Evolutionary conservation across 2,329 filamentous ascomycete genomes (phyloP).

Genomic region (Xylariaceae sp.): DNA sequence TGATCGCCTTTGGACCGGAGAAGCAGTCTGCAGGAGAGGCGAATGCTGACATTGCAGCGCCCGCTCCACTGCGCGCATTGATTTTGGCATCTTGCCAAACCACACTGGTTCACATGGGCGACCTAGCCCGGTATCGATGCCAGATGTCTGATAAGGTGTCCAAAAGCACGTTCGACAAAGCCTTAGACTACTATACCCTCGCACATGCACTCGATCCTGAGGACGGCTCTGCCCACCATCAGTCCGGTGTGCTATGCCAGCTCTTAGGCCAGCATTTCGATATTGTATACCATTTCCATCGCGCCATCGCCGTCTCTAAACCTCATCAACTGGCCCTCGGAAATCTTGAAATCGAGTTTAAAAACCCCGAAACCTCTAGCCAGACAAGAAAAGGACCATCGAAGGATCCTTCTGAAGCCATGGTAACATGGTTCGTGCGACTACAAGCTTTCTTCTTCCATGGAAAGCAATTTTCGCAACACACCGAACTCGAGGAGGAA

Average conservation of each 20-base stretch:
- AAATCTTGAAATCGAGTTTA: slow-evolving; percentile 79
- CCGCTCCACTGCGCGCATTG: slow-evolving; percentile 46
- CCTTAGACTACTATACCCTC: slow-evolving; percentile 79
- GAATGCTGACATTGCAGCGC: slow-evolving; percentile 41
- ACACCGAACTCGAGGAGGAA: slow-evolving; percentile 79
- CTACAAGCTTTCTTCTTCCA: slow-evolving; percentile 82
- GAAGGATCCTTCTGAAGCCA: slow-evolving; percentile 57
- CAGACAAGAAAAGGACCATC: slow-evolving; percentile 31
- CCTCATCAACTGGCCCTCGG: slow-evolving; percentile 70
- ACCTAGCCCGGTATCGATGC: slow-evolving; percentile 80
- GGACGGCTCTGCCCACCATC: slow-evolving; percentile 81
- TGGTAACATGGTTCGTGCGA: slow-evolving; percentile 78
- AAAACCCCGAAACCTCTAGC: slow-evolving; percentile 42
- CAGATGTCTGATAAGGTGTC: slow-evolving; percentile 62
- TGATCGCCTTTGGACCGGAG: slow-evolving; percentile 41
- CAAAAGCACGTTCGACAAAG: slow-evolving; percentile 72
- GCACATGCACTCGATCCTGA: slow-evolving; percentile 74
- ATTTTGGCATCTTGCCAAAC: slow-evolving; percentile 74
- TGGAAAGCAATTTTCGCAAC: slow-evolving; percentile 68
- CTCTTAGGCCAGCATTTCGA: slow-evolving; percentile 76
- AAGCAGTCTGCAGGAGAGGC: slow-evolving; percentile 40
- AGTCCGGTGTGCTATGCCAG: slow-evolving; percentile 80
- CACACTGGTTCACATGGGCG: slow-evolving; percentile 81
- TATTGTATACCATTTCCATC: slow-evolving; percentile 85
- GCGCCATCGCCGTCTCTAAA: slow-evolving; percentile 68